Evolutionary conservation across 2,329 filamentous ascomycete species (phyloP).

Genomic region (Phoma sp.): DNA sequence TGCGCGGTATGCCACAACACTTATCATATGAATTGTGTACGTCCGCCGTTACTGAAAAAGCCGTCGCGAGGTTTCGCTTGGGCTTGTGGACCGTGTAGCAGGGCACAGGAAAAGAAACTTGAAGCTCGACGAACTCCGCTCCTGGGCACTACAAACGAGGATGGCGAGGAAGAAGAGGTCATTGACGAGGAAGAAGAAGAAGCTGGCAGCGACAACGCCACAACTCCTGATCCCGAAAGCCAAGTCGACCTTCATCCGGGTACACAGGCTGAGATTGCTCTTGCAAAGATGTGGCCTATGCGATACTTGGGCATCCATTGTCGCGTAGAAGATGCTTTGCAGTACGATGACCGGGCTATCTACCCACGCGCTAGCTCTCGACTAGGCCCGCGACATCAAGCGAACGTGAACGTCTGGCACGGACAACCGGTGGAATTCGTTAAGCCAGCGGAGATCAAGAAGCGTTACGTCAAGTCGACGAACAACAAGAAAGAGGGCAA

Average conservation of each 20-base stretch:
- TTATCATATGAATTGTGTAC: slow-evolving; percentile 98
- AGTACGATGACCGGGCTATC: slow-evolving; percentile 92
- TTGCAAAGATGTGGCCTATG: slow-evolving; percentile 95
- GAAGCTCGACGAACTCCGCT: slow-evolving; percentile 88
- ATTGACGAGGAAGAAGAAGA: slow-evolving; percentile 73
- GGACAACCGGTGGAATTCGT: slow-evolving; percentile 88
- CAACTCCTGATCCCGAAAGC: slow-evolving; percentile 55
- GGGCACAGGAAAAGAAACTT: slow-evolving; percentile 90
- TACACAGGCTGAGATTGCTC: slow-evolving; percentile 87
- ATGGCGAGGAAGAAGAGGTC: slow-evolving; percentile 68
- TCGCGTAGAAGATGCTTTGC: slow-evolving; percentile 90
- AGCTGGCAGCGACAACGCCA: slow-evolving; percentile 68
- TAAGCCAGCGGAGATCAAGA: slow-evolving; percentile 86
- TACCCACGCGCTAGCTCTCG: slow-evolving; percentile 95
- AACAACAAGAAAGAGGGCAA: slow-evolving; percentile 77
- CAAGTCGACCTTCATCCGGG: slow-evolving; percentile 66
- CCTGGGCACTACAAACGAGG: slow-evolving; percentile 61
- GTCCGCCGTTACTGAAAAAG: slow-evolving; percentile 90
- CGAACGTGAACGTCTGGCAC: slow-evolving; percentile 82
- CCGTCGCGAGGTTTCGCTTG: slow-evolving; percentile 96
- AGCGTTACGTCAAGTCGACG: slow-evolving; percentile 67
- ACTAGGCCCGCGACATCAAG: slow-evolving; percentile 89
- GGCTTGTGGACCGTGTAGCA: slow-evolving; percentile 95
- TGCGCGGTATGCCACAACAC: slow-evolving; percentile 94
- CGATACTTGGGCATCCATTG: slow-evolving; percentile 95